A percentile compares a stretch with the other conserved stretches of the same genome.
Conservation (phyloP, 2,329 filamentous ascomycete species). For the Claviceps humidiphila region DNA sequence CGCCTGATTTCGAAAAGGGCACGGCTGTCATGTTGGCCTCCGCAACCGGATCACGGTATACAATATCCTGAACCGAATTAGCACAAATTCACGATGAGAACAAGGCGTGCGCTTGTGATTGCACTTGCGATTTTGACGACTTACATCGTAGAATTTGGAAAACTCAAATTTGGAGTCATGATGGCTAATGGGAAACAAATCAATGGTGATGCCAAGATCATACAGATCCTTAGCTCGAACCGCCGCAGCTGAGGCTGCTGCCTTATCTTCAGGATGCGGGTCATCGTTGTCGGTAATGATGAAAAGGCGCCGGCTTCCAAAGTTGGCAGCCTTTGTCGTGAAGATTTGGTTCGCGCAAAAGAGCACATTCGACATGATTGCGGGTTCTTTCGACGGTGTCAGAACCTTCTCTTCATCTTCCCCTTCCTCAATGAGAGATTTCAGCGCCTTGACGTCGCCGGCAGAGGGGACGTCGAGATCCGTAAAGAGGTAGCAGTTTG, state of each 20-base stretch:
- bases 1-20: conserved; percentile 52
- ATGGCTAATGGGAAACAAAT: conserved; percentile 79
- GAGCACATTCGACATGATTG: conserved; percentile 76
- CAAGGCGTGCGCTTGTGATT: not conserved
- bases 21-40: conserved; percentile 45
- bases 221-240: conserved; percentile 90
- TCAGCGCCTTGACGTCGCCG: conserved; percentile 70
- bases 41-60: conserved; percentile 66
- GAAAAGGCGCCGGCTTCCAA: conserved; percentile 84
- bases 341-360: conserved; percentile 97
- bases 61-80: conserved; percentile 53
- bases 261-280: conserved; percentile 63
- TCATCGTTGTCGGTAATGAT: conserved; percentile 91
- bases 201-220: conserved; percentile 81
- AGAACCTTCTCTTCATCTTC: conserved; percentile 58
- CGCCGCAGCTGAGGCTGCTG: conserved; percentile 59
- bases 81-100: not conserved
- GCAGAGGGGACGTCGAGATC: conserved; percentile 82
- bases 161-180: conserved; percentile 61
- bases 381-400: conserved; percentile 51
- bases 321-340: conserved; percentile 87
- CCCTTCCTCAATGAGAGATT: conserved; percentile 63
- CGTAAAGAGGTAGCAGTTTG: conserved; percentile 82
- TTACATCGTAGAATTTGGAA: conserved; percentile 80
- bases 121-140: conserved; percentile 9